These are phyloP conservation scores for Alternaria incomplexa DNA, from an alignment of 2,329 filamentous ascomycete species.

Conservation along the genomic window DNA sequence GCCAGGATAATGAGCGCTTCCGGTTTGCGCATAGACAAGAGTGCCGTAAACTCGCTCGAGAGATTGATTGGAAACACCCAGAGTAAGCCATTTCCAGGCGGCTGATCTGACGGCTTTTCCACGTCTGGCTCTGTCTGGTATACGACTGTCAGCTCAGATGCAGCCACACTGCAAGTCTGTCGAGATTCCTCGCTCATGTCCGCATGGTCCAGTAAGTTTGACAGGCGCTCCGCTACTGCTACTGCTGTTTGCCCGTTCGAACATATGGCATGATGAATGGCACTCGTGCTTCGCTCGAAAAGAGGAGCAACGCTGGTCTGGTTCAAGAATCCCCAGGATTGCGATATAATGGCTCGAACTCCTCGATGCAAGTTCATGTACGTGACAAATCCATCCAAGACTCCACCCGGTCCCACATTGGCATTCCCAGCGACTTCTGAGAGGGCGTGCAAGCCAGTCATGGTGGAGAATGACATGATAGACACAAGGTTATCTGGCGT, in stretches of 20 bases:
- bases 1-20: constrained; percentile 30
- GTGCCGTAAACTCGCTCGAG: constrained; percentile 21
- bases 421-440: background rate
- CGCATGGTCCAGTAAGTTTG: background rate
- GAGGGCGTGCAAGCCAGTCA: background rate
- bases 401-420: background rate
- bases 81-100: constrained; percentile 11
- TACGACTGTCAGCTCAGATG: background rate
- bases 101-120: background rate
- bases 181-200: background rate
- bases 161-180: background rate
- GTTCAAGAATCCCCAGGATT: background rate
- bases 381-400: background rate
- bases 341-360: background rate
- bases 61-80: constrained; percentile 27
- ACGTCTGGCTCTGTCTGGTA: background rate
- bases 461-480: background rate
- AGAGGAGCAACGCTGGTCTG: background rate
- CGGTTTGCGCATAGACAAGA: constrained; percentile 22
- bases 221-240: background rate
- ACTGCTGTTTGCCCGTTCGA: background rate
- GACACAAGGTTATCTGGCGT: background rate
- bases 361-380: constrained; percentile 3
- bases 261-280: background rate
- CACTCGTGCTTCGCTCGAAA: background rate